A percentile compares a stretch with the other conserved stretches of the same genome.
phyloP scores from a whole-genome alignment of 2,329 filamentous ascomycete species.

The Fonsecaea nubica region DNA sequence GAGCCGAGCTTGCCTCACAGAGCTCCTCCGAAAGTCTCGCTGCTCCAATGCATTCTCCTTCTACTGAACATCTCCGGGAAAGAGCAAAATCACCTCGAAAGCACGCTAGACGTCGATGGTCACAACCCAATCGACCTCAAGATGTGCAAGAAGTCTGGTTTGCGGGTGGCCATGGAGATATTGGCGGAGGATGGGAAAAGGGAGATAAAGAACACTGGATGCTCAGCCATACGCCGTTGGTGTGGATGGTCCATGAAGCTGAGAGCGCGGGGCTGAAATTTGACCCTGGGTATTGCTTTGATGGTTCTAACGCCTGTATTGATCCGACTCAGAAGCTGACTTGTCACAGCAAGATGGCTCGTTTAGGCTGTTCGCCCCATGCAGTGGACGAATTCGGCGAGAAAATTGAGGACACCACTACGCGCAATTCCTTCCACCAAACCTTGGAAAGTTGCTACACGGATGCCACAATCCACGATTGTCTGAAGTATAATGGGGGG shows the following conservation, averaged over 20 bases:
- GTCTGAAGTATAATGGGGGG: slow-evolving; percentile 69
- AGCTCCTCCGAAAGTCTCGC: slow-evolving; percentile 31
- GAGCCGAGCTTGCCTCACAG: neutral
- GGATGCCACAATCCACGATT: slow-evolving; percentile 70
- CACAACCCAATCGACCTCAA: slow-evolving; percentile 58
- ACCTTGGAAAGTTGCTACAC: slow-evolving; percentile 60
- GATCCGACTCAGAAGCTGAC: slow-evolving; percentile 53
- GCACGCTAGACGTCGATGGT: slow-evolving; percentile 36
- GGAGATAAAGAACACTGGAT: slow-evolving; percentile 61
- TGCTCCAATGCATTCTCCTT: slow-evolving; percentile 19
- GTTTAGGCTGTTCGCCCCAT: slow-evolving; percentile 64
- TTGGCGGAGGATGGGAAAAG: slow-evolving; percentile 67
- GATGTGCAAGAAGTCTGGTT: slow-evolving; percentile 80
- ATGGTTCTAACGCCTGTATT: neutral
- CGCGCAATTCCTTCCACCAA: slow-evolving; percentile 56
- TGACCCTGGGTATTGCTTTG: slow-evolving; percentile 65
- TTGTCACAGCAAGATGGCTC: slow-evolving; percentile 31
- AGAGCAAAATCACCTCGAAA: slow-evolving; percentile 16
- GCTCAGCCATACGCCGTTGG: slow-evolving; percentile 70
- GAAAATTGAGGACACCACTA: slow-evolving; percentile 20
- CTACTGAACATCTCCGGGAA: slow-evolving; percentile 22
- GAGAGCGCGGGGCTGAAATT: slow-evolving; percentile 72
- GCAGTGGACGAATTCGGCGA: slow-evolving; percentile 31
- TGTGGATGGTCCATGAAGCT: slow-evolving; percentile 73
- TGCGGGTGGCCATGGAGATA: slow-evolving; percentile 76